phyloP scores from a whole-genome alignment of 805 yeast genomes.

The Zygoascus flipseniorum region DNA sequence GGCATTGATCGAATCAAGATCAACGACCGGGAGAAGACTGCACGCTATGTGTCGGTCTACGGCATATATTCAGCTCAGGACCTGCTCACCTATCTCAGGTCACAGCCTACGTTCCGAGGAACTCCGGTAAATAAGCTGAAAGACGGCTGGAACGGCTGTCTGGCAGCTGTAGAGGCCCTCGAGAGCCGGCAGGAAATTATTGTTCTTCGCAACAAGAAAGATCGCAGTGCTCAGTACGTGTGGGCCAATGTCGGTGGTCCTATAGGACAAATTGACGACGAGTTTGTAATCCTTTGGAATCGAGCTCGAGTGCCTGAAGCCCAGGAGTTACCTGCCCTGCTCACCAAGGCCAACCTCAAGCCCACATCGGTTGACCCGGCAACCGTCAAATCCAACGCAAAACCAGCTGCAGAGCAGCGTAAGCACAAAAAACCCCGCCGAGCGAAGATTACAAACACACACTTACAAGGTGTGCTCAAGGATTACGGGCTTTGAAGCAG shows the following conservation, averaged over 20 bases:
- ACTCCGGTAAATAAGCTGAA: constrained; percentile 67
- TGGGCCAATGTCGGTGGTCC: constrained; percentile 86
- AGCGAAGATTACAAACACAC: constrained; percentile 91
- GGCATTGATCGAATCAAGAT: constrained; percentile 72
- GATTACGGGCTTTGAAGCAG: constrained; percentile 43
- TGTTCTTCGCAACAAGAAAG: constrained; percentile 86
- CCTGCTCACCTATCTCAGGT: constrained; percentile 59
- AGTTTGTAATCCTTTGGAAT: constrained; percentile 77
- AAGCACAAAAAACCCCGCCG: constrained; percentile 85
- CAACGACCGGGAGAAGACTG: constrained; percentile 50
- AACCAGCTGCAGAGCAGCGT: constrained; percentile 39
- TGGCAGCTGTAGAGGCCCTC: constrained; percentile 65
- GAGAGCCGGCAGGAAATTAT: constrained; percentile 71
- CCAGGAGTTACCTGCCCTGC: constrained; percentile 68
- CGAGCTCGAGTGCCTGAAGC: constrained; percentile 70
- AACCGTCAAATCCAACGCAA: constrained; percentile 60
- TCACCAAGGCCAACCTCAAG: constrained; percentile 79
- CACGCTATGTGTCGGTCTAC: constrained; percentile 83
- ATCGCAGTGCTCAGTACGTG: constrained; percentile 63
- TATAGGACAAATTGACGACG: constrained; percentile 63
- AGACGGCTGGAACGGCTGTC: constrained; percentile 94
- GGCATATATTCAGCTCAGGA: constrained; percentile 78
- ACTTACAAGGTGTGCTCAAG: constrained; percentile 89
- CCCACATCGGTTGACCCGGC: constrained; percentile 99
- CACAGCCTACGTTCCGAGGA: constrained; percentile 84